phyloP scores from a whole-genome alignment of 306 rosid species.

The Echinosophora koreensis region DNA sequence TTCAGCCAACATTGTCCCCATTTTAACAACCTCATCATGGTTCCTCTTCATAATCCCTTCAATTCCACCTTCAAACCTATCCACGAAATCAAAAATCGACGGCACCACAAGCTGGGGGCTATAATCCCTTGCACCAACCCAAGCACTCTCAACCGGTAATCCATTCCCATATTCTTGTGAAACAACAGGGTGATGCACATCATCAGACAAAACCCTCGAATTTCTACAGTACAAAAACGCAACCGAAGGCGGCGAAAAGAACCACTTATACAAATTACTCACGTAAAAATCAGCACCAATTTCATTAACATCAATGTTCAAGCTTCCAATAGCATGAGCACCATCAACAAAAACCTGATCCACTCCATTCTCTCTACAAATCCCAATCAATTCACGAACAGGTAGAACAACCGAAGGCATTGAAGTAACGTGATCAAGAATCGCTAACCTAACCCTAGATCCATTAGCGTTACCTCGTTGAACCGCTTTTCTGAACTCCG shows the following conservation, averaged over 20 bases:
- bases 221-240: slow-evolving; percentile 60
- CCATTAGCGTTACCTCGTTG: slow-evolving; percentile 58
- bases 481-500: slow-evolving; percentile 59
- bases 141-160: slow-evolving; percentile 63
- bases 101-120: slow-evolving; percentile 72
- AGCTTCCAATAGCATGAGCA: slow-evolving; percentile 67
- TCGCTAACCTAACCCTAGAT: slow-evolving; percentile 62
- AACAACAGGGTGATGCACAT: slow-evolving; percentile 65
- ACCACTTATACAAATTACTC: slow-evolving; percentile 70
- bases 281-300: slow-evolving; percentile 74
- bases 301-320: slow-evolving; percentile 55
- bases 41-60: slow-evolving; percentile 70
- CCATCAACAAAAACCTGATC: slow-evolving; percentile 76
- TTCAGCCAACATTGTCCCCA: slow-evolving; percentile 64
- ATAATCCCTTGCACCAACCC: slow-evolving; percentile 75
- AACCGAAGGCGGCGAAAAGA: slow-evolving; percentile 68
- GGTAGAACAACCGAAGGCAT: slow-evolving; percentile 72
- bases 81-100: slow-evolving; percentile 61
- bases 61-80: slow-evolving; percentile 67
- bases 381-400: slow-evolving; percentile 50
- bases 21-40: slow-evolving; percentile 62
- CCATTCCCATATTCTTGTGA: slow-evolving; percentile 70
- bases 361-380: slow-evolving; percentile 65
- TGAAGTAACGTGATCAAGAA: slow-evolving; percentile 70
- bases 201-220: not conserved